Conservation (phyloP, 2,329 filamentous ascomycete genomes). For the Calycina marina region DNA sequence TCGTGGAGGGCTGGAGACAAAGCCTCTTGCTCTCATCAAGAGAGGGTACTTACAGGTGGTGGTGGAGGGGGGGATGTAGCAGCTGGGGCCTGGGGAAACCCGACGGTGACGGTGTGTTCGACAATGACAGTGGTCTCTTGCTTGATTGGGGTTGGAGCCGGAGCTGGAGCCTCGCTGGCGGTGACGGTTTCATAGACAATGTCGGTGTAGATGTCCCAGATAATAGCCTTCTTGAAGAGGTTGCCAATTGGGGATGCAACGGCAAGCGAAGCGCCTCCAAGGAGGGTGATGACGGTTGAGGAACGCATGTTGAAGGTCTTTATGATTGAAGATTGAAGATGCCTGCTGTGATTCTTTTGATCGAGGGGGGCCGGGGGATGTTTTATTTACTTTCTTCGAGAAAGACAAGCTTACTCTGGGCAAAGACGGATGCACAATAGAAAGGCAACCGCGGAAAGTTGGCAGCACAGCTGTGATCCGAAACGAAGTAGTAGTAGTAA, state of each 20-base stretch:
- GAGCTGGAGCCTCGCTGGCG: slow-evolving; percentile 10
- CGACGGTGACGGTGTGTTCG: slow-evolving; percentile 6
- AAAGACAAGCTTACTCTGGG: slow-evolving; percentile 8
- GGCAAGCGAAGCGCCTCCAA: slow-evolving; percentile 22
- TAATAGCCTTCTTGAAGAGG: slow-evolving; percentile 7
- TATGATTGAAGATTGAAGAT: slow-evolving; percentile 2
- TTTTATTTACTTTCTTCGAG: slow-evolving; percentile 14
- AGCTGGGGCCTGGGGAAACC: neutral
- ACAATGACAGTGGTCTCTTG: slow-evolving; percentile 4
- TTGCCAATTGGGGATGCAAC: slow-evolving; percentile 20
- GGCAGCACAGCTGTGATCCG: slow-evolving; percentile 21
- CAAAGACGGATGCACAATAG: slow-evolving; percentile 6
- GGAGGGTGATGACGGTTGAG: slow-evolving; percentile 23
- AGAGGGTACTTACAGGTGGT: too few species aligned
- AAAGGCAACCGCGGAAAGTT: slow-evolving; percentile 7
- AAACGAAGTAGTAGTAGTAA: slow-evolving; percentile 15
- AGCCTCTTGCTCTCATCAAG: too few species aligned
- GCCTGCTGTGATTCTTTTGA: slow-evolving; percentile 1
- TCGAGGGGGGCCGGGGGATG: neutral
- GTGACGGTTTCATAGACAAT: slow-evolving; percentile 26
- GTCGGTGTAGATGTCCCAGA: slow-evolving; percentile 20
- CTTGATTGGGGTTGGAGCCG: neutral
- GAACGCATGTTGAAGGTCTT: slow-evolving; percentile 26
- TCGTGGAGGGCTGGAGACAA: slow-evolving; percentile 1
- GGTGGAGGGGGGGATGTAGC: slow-evolving; percentile 3